Percentiles rank a stretch among this genome's conserved stretches.
phyloP scores from a whole-genome alignment of 169 alveolate species.

The Sarcocystis neurona region DNA sequence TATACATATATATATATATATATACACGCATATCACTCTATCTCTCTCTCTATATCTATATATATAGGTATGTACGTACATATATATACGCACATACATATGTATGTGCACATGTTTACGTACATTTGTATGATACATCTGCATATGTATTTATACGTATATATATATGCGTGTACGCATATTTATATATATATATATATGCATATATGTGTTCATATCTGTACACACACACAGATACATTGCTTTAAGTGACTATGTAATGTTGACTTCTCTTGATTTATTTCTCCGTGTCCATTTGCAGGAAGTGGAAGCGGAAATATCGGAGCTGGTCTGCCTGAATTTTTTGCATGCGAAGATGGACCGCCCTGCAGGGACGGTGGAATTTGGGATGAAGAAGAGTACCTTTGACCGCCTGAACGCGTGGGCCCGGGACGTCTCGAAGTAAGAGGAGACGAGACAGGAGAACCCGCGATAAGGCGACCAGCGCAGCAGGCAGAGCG shows the following conservation, averaged over 20 bases:
- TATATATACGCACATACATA: background rate
- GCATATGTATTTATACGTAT: background rate
- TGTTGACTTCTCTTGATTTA: too few species aligned
- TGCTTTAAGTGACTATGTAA: too few species aligned
- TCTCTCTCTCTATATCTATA: background rate
- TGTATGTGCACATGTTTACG: background rate
- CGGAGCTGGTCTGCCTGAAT: slow-evolving; percentile 51
- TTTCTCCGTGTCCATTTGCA: slow-evolving; percentile 8
- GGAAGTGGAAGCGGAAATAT: slow-evolving; percentile 58
- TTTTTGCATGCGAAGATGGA: slow-evolving; percentile 60
- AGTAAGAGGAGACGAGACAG: slow-evolving; percentile 23
- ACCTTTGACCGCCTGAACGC: slow-evolving; percentile 35
- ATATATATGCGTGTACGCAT: background rate
- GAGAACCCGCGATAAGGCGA: too few species aligned
- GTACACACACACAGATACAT: background rate
- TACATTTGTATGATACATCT: background rate
- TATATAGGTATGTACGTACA: background rate
- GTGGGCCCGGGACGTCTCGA: slow-evolving; percentile 32
- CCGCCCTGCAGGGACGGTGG: slow-evolving; percentile 61
- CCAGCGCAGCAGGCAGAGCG: too few species aligned
- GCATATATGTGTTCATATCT: background rate
- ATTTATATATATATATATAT: background rate
- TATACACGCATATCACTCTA: too few species aligned
- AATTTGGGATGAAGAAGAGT: slow-evolving; percentile 47
- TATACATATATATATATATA: too few species aligned